These are phyloP conservation scores for Cicer judaicum DNA, from an alignment of 306 rosid genomes.

Conservation along the genomic window DNA sequence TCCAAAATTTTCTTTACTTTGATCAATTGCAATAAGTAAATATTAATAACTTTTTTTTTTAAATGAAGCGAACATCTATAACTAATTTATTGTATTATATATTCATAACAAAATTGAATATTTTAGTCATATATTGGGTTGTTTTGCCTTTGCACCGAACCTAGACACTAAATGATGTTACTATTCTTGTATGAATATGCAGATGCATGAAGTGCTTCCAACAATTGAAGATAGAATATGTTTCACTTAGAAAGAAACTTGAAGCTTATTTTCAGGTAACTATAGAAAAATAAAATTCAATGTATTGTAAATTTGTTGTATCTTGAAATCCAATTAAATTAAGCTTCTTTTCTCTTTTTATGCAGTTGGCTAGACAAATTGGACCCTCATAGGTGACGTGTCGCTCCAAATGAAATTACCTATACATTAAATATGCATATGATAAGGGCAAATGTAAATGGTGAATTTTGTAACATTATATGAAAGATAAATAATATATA, in stretches of 20 bases:
- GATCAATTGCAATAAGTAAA: no score
- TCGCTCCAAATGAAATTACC: conserved; percentile 57
- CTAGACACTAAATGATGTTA: background rate
- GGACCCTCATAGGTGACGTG: conserved; percentile 61
- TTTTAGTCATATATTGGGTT: no score
- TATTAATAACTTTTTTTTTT: no score
- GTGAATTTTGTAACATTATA: conserved; percentile 41
- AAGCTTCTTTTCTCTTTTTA: conserved; percentile 12
- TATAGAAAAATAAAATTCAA: background rate
- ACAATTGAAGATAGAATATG: conserved; percentile 81
- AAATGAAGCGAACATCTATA: no score
- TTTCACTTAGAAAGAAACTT: conserved; percentile 76
- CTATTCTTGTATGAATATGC: conserved; percentile 36
- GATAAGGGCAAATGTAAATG: conserved; percentile 36
- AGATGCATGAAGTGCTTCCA: conserved; percentile 84
- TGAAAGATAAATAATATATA: conserved; percentile 1
- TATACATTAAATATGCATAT: background rate
- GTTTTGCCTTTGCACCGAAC: no score
- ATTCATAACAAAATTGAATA: no score
- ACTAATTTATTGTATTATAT: no score
- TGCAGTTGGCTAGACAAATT: conserved; percentile 71
- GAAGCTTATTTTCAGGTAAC: conserved; percentile 91
- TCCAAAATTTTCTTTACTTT: no score
- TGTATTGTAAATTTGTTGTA: background rate
- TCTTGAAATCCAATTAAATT: background rate